Conservation (phyloP, 1,139 yeast genomes). For the Candida sp. region DNA sequence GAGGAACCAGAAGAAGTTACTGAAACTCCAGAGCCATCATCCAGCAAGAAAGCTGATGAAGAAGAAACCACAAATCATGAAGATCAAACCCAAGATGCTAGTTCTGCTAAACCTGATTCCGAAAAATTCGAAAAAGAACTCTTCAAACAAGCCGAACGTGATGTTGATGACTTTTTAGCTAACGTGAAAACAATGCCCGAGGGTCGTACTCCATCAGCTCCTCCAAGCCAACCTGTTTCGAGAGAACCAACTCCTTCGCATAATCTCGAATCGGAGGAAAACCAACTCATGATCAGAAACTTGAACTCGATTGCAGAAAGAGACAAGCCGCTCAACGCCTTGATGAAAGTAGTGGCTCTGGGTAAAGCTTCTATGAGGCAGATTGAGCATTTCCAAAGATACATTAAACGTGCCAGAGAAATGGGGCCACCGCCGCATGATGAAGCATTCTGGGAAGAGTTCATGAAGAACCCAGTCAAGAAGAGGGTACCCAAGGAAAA, state of each 20-base stretch:
- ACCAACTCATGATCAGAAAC: constrained; percentile 81
- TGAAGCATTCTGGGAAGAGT: constrained; percentile 16
- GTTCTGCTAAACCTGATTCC: background rate
- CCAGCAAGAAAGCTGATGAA: background rate
- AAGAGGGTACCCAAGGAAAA: background rate
- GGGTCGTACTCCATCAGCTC: background rate
- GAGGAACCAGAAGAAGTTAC: background rate
- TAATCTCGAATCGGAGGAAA: constrained; percentile 62
- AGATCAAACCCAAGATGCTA: background rate
- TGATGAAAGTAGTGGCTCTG: constrained; percentile 86
- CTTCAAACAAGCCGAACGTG: background rate
- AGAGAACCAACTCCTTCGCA: constrained; percentile 22
- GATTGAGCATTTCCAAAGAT: constrained; percentile 78
- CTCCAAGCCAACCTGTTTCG: too few relatives aligned
- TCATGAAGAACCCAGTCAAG: background rate
- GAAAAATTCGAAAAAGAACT: background rate
- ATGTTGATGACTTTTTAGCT: background rate
- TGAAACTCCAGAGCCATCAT: background rate
- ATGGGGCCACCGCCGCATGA: constrained; percentile 69
- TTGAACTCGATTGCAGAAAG: constrained; percentile 80
- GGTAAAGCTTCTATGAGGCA: constrained; percentile 77
- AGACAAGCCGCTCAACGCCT: constrained; percentile 64
- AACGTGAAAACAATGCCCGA: background rate
- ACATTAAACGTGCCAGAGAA: constrained; percentile 73
- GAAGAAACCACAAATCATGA: background rate